phyloP scores from a whole-genome alignment of 768 basidiomycete genomes.

The Xerocomus spinulosus region DNA sequence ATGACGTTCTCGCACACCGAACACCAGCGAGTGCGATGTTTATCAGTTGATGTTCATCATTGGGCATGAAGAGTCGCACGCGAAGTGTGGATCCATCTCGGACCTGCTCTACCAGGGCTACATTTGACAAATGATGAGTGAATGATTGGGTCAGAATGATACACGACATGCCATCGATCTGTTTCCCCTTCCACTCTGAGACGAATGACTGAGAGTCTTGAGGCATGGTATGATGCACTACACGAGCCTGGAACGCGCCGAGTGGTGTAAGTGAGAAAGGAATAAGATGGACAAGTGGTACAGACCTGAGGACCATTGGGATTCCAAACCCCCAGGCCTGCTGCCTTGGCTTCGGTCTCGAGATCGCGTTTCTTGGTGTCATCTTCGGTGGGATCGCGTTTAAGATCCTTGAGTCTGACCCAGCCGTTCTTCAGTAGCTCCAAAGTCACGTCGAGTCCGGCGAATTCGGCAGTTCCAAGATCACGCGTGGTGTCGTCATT shows the following conservation, averaged over 20 bases:
- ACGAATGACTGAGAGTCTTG: conserved; percentile 85
- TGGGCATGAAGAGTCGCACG: conserved; percentile 81
- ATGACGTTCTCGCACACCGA: conserved; percentile 64
- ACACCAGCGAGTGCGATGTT: conserved; percentile 85
- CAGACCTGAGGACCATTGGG: conserved; percentile 68
- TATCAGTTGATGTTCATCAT: conserved; percentile 84
- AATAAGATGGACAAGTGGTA: background rate
- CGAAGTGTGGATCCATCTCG: conserved; percentile 90
- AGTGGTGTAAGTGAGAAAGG: background rate
- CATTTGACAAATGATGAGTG: conserved; percentile 7
- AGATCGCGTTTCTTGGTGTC: conserved; percentile 67
- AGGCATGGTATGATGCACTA: conserved; percentile 85
- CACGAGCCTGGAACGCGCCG: conserved; percentile 48
- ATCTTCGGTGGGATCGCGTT: conserved; percentile 77
- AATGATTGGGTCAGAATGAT: background rate
- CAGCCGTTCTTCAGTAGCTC: conserved; percentile 88
- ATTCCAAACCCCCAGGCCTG: conserved; percentile 84
- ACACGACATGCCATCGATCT: conserved; percentile 64
- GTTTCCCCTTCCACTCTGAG: conserved; percentile 85
- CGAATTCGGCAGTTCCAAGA: conserved; percentile 70
- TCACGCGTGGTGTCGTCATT: conserved; percentile 77
- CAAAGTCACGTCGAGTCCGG: conserved; percentile 63
- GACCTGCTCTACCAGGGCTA: conserved; percentile 91
- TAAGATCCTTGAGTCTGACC: conserved; percentile 87
- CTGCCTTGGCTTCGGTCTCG: conserved; percentile 69